These are phyloP conservation scores for Boletus pseudopeckii DNA, from an alignment of 768 basidiomycete species.

Conservation along the genomic window DNA sequence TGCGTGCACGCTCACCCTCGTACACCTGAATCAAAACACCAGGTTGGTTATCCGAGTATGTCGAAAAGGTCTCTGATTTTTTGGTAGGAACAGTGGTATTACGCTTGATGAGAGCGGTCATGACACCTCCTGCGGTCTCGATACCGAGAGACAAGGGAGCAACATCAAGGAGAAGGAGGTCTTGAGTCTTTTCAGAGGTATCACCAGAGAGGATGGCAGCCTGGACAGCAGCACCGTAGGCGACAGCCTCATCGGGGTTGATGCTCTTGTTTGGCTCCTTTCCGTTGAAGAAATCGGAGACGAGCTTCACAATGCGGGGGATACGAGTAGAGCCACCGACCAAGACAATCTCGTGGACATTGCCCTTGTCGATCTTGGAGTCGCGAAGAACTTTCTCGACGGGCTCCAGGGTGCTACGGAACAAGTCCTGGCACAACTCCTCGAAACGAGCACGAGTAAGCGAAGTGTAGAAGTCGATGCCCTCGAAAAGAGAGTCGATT, in stretches of 20 bases:
- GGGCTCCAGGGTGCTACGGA: constrained; percentile 89
- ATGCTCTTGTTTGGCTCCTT: constrained; percentile 99
- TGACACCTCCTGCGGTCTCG: constrained; percentile 98
- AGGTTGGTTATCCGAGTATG: constrained; percentile 97
- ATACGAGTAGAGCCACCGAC: constrained; percentile 99
- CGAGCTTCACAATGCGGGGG: constrained; percentile 94
- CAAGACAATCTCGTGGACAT: constrained; percentile 95
- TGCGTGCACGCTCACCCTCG: constrained; percentile 97
- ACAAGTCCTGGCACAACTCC: constrained; percentile 92
- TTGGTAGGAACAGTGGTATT: constrained; percentile 99
- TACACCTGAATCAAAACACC: constrained; percentile 98
- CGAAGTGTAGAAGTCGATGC: constrained; percentile 97
- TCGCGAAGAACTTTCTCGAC: constrained; percentile 98
- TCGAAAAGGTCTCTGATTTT: constrained; percentile 98
- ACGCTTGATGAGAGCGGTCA: constrained; percentile 97
- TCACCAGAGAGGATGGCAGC: constrained; percentile 97
- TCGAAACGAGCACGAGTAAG: constrained; percentile 98
- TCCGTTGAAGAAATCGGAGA: constrained; percentile 98
- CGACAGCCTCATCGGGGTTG: constrained; percentile 99
- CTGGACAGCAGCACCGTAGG: constrained; percentile 98
- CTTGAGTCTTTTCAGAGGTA: constrained; percentile 97
- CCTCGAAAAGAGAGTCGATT: constrained; percentile 97
- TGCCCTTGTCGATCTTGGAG: constrained; percentile 95
- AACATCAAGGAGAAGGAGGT: constrained; percentile 93
- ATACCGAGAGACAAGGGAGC: constrained; percentile 89